Percentiles rank a stretch among this genome's conserved stretches.
phyloP scores from a whole-genome alignment of 2,329 filamentous ascomycete genomes.

The Aspergillus sojae region DNA sequence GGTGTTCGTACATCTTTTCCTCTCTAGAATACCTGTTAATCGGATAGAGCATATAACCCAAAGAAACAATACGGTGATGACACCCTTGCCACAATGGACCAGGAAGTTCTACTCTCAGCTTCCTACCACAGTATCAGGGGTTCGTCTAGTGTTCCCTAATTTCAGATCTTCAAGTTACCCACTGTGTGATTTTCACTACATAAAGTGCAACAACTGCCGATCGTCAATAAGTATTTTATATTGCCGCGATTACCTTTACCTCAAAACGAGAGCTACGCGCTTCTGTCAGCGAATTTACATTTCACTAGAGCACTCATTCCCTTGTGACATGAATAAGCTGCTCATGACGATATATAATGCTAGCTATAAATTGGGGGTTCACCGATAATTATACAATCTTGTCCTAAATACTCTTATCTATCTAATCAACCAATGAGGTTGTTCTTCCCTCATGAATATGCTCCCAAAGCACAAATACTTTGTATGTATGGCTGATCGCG shows the following conservation, averaged over 20 bases:
- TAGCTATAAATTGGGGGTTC: not conserved
- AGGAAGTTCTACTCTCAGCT: too few species aligned
- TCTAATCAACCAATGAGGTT: too few species aligned
- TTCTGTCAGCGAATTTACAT: not conserved
- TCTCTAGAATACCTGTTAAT: too few species aligned
- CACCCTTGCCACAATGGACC: too few species aligned
- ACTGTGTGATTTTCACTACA: not conserved
- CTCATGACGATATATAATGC: not conserved
- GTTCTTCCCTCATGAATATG: not conserved
- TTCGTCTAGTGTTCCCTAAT: not conserved
- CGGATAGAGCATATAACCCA: too few species aligned
- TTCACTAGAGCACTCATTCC: not conserved
- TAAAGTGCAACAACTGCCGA: not conserved
- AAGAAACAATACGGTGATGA: too few species aligned
- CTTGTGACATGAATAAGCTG: not conserved
- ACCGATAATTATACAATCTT: not conserved
- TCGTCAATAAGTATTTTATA: not conserved
- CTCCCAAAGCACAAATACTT: not conserved
- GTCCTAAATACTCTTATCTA: too few species aligned
- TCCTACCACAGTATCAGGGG: not conserved
- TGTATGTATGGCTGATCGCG: not conserved
- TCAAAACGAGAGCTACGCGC: not conserved
- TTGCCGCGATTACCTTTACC: not conserved
- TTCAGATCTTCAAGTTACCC: not conserved
- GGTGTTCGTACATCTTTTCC: too few species aligned